phyloP scores from a whole-genome alignment of 2,329 filamentous ascomycete species.

The Dactylellina haptotyla region DNA sequence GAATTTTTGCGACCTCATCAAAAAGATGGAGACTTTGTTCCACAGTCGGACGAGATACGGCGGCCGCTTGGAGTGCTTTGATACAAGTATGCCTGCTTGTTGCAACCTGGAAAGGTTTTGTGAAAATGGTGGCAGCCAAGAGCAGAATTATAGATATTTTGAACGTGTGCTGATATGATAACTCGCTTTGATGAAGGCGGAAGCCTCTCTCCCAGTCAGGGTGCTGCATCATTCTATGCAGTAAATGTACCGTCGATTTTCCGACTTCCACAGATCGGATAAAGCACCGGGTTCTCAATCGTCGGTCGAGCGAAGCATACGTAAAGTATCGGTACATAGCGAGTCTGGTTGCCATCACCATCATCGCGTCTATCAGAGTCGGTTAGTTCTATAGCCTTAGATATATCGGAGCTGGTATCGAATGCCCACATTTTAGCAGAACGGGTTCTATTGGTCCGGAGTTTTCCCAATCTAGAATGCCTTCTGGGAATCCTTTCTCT shows the following conservation, averaged over 20 bases:
- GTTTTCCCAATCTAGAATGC: conserved; percentile 54
- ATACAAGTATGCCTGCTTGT: conserved; percentile 54
- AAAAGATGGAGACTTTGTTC: conserved; percentile 55
- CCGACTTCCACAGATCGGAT: conserved; percentile 57
- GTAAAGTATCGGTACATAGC: conserved; percentile 58
- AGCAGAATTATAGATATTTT: conserved; percentile 57
- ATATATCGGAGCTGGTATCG: neutral
- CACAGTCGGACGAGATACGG: conserved; percentile 44
- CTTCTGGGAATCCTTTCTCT: conserved; percentile 44
- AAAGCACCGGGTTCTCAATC: conserved; percentile 57
- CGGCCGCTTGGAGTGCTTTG: conserved; percentile 54
- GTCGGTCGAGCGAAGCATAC: conserved; percentile 54
- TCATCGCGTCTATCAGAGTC: conserved; percentile 24
- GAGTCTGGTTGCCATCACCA: conserved; percentile 55
- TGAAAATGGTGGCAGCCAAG: conserved; percentile 56
- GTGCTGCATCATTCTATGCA: conserved; percentile 55
- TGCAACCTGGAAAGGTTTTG: conserved; percentile 55
- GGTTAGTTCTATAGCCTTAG: neutral
- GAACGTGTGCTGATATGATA: conserved; percentile 56
- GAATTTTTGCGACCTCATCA: conserved; percentile 55
- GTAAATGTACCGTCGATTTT: conserved; percentile 57
- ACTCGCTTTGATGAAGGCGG: conserved; percentile 56
- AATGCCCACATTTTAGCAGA: conserved; percentile 56
- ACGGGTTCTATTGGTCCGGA: conserved; percentile 56
- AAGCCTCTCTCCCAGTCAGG: conserved; percentile 55